Evolutionary conservation across 2,329 filamentous ascomycete genomes (phyloP).

Genomic region (Phialophora verrucosa): DNA sequence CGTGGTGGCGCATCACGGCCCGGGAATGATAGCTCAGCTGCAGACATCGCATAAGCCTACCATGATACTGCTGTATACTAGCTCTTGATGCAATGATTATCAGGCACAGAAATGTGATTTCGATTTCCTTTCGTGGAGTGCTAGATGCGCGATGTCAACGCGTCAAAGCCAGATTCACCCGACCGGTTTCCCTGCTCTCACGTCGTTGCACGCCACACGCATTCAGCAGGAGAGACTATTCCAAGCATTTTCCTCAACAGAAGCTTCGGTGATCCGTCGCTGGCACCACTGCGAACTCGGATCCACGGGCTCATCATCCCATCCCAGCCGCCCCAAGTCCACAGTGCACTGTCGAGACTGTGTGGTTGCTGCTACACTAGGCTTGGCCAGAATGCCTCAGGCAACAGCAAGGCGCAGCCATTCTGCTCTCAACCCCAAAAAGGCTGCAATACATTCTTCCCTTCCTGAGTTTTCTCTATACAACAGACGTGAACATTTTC

Average conservation of each 20-base stretch:
- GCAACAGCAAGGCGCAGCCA: constrained; percentile 31
- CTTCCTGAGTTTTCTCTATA: constrained; percentile 3
- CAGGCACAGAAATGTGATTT: constrained; percentile 17
- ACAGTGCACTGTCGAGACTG: not conserved
- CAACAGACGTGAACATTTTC: not conserved
- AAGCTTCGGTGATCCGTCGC: not conserved
- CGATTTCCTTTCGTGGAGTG: constrained; percentile 3
- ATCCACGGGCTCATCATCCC: not conserved
- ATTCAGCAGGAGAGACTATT: not conserved
- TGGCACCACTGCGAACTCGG: not conserved
- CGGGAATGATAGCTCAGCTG: constrained; percentile 26
- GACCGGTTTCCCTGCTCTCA: not conserved
- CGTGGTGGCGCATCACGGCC: constrained; percentile 8
- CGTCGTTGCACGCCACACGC: not conserved
- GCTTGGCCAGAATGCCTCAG: constrained; percentile 31
- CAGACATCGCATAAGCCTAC: constrained; percentile 31
- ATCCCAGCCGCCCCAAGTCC: not conserved
- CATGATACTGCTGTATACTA: constrained; percentile 37
- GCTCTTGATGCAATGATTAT: constrained; percentile 35
- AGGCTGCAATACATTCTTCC: not conserved
- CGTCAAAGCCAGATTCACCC: not conserved
- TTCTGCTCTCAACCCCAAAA: constrained; percentile 14
- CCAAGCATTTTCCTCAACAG: not conserved
- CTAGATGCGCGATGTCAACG: not conserved
- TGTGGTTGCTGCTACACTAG: not conserved